Evolutionary conservation across 768 basidiomycete genomes (phyloP), one percentile per base, ranked within the genome.

Genomic region (Ramaria rubella): DNA sequence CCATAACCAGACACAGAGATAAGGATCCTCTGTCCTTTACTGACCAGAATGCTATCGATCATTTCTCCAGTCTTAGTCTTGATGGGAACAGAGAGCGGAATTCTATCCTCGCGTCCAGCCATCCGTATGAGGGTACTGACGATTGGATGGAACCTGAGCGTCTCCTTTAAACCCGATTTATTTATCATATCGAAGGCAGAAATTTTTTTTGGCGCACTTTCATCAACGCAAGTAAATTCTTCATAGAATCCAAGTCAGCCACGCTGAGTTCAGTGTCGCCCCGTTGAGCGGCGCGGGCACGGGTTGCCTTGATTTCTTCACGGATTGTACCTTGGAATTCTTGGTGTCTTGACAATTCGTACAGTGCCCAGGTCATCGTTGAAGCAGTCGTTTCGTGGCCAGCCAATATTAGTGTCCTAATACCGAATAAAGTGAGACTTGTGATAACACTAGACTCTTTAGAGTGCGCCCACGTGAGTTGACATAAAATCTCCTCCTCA

Each of bases 71-170:
- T 65, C 0, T 66, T 59, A 0, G 77, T 77, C 11, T 61, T 65
- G n/a, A 85, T 62, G 4, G 82, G 81, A 1, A 64, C 62, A 11
- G 71, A 72, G n/a, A 87, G 72, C 0, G 83, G 85, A 12, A 88
- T 73, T 1, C 82, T 65, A 55, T 83, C 80, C 62, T 86, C 83
- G 56, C 75, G 67, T 1, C 67, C 63, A 0, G 79, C 76, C 75
- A 31, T 26, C 9, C 59, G 52, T 9, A 58, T 19, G 34, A 68
- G 58, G 6, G 56, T 55, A 43, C 65, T 66, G 31, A 65, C 67
- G 27, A 72, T 65, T 0, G 71, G 68, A 52, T 74, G 70, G 8
- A 70, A 59, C 7, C 72, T 66, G 33, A 72, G 58, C 2, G 60
- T 57, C 56, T 70, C 67, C 68, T 64, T n/a, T 8, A n/a, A 9